Evolutionary conservation across 768 basidiomycete genomes (phyloP).

Genomic region (Termitomyces sp.): DNA sequence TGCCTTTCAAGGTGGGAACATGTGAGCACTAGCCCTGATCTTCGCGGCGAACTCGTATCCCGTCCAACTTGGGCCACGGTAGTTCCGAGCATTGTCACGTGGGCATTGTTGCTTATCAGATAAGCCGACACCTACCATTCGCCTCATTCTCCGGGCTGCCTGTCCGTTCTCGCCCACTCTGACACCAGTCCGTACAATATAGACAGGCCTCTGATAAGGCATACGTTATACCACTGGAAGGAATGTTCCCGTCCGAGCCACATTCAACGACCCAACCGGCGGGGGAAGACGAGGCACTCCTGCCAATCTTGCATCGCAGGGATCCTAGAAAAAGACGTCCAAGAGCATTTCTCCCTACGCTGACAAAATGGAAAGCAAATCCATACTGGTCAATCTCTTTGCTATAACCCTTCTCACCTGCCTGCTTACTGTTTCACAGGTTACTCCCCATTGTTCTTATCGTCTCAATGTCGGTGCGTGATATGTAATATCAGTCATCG

Average conservation of each 20-base stretch:
- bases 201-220: slow-evolving; percentile 3
- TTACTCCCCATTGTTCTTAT: slow-evolving; percentile 66
- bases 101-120: slow-evolving; percentile 12
- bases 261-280: not conserved
- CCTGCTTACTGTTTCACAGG: slow-evolving; percentile 32
- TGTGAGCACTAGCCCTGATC: not conserved
- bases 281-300: slow-evolving; percentile 16
- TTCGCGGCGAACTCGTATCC: too few relatives aligned
- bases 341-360: slow-evolving; percentile 10
- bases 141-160: not conserved
- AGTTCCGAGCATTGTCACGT: not conserved
- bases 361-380: slow-evolving; percentile 28
- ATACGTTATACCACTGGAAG: slow-evolving; percentile 2
- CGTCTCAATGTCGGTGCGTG: slow-evolving; percentile 62
- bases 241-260: slow-evolving; percentile 1
- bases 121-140: slow-evolving; percentile 8
- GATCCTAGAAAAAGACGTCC: slow-evolving; percentile 6
- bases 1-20: not conserved
- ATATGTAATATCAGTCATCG: not conserved
- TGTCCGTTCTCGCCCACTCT: not conserved
- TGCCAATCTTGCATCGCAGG: slow-evolving; percentile 8
- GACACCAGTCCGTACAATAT: not conserved
- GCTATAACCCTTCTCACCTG: not conserved
- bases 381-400: slow-evolving; percentile 36
- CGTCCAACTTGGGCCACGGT: not conserved